phyloP scores from a whole-genome alignment of 257 asterid genomes.

The Scutellaria minor region DNA sequence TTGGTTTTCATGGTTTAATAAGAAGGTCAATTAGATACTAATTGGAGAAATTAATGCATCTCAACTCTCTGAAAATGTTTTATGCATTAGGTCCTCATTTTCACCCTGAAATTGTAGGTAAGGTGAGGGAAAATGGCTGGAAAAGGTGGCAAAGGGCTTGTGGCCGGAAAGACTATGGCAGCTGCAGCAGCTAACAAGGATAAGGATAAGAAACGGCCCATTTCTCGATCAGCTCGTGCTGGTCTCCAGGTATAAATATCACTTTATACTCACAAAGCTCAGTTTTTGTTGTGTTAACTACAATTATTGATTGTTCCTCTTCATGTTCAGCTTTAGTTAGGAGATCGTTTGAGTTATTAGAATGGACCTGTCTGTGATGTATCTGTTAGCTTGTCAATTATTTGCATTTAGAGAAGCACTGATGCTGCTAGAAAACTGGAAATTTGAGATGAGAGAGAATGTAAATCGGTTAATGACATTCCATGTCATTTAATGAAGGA shows the following conservation, averaged over 20 bases:
- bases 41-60: not conserved
- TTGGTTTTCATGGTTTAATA: not conserved
- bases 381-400: not conserved
- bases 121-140: conserved; percentile 59
- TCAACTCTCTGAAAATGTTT: not conserved
- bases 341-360: no score
- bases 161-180: conserved; percentile 78
- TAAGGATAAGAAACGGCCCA: conserved; percentile 50
- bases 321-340: not conserved
- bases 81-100: not conserved
- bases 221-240: conserved; percentile 76
- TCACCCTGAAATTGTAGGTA: not conserved
- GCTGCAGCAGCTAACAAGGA: conserved; percentile 62
- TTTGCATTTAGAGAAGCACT: not conserved
- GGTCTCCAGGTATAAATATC: conserved; percentile 68
- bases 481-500: no score
- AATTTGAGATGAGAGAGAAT: not conserved
- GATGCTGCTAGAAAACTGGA: not conserved
- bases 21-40: not conserved
- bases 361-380: no score
- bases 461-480: not conserved
- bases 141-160: conserved; percentile 80
- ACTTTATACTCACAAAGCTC: not conserved
- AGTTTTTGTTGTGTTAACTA: not conserved
- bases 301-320: not conserved